A percentile compares a stretch with the other conserved stretches of the same genome.
These are phyloP conservation scores for Salix caprea DNA, from an alignment of 345 rosid species.

Conservation along the genomic window DNA sequence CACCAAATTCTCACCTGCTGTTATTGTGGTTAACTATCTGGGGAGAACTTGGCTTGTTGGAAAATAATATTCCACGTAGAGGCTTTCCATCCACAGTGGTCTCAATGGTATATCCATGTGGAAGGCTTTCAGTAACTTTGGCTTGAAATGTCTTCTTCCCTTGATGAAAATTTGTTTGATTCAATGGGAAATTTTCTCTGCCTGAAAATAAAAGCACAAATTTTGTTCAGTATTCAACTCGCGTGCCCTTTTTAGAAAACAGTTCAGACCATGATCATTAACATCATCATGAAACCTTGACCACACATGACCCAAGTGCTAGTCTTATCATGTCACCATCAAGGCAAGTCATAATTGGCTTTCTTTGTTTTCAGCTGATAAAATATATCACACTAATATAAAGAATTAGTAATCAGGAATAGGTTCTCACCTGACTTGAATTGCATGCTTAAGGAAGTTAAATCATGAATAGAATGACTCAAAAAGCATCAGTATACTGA, in stretches of 20 bases:
- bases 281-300: not conserved
- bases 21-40: constrained; percentile 28
- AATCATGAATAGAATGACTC: not conserved
- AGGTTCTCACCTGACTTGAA: not conserved
- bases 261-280: not conserved
- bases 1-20: constrained; percentile 40
- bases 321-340: not conserved
- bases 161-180: constrained; percentile 33
- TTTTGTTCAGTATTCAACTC: not conserved
- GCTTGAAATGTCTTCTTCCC: constrained; percentile 86
- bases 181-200: constrained; percentile 39
- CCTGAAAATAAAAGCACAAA: constrained; percentile 39
- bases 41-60: constrained; percentile 50
- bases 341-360: not conserved
- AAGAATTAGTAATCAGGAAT: not conserved
- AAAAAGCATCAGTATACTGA: not conserved
- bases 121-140: constrained; percentile 62
- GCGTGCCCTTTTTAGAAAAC: not conserved
- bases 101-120: constrained; percentile 75
- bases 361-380: not conserved
- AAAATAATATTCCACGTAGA: constrained; percentile 76
- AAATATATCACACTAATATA: not conserved
- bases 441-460: not conserved
- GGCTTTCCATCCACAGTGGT: constrained; percentile 82
- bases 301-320: not conserved